Conservation (phyloP, 768 basidiomycete genomes). For the Chalciporus chontae region DNA sequence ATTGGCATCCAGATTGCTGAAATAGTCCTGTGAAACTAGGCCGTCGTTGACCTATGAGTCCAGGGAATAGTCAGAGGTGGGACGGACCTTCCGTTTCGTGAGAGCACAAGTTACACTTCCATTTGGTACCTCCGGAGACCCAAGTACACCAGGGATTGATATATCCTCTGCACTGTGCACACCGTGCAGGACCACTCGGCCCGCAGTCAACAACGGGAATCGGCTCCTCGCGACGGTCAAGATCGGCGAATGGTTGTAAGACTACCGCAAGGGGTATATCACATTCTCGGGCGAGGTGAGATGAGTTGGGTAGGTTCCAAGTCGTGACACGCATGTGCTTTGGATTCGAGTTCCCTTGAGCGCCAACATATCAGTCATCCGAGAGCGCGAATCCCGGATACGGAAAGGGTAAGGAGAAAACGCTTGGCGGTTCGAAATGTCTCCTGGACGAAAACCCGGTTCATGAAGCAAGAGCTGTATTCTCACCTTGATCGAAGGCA, state of each 20-base stretch:
- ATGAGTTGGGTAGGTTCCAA: constrained; percentile 81
- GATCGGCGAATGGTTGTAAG: constrained; percentile 87
- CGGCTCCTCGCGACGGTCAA: constrained; percentile 73
- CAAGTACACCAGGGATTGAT: constrained; percentile 93
- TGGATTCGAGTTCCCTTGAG: constrained; percentile 82
- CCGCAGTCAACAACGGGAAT: constrained; percentile 76
- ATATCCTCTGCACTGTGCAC: constrained; percentile 81
- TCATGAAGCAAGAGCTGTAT: neutral
- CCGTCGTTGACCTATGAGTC: neutral
- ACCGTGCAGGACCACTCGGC: constrained; percentile 74
- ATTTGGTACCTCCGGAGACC: constrained; percentile 75
- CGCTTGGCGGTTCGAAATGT: neutral
- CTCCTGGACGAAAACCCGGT: neutral
- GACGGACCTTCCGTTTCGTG: constrained; percentile 79
- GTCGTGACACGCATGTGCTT: constrained; percentile 87
- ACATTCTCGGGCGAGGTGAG: constrained; percentile 75
- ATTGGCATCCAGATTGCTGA: constrained; percentile 76
- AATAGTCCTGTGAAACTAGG: constrained; percentile 77
- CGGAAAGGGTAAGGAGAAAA: neutral
- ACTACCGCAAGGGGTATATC: constrained; percentile 81
- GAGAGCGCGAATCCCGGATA: neutral
- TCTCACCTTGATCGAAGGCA: constrained; percentile 85
- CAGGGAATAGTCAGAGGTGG: constrained; percentile 2
- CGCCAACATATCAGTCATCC: constrained; percentile 13
- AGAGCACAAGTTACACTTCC: constrained; percentile 90